Conservation (phyloP, 768 basidiomycete species). For the Boletus patriciae region DNA sequence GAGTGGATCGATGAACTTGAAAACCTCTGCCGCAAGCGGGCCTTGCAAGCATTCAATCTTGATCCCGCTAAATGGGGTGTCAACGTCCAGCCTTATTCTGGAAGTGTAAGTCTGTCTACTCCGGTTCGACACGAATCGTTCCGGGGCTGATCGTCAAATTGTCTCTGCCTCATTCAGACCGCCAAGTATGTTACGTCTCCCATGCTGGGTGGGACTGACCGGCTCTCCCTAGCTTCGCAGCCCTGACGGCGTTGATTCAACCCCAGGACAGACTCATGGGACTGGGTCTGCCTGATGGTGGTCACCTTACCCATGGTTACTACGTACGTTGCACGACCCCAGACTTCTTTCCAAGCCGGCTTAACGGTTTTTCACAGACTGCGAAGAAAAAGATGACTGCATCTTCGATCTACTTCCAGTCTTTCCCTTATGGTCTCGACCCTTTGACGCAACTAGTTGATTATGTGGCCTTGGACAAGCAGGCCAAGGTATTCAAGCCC, state of each 20-base stretch:
- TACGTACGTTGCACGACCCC: slow-evolving; percentile 55
- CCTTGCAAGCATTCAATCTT: slow-evolving; percentile 93
- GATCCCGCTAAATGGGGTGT: slow-evolving; percentile 94
- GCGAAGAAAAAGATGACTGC: slow-evolving; percentile 99
- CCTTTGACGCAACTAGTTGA: slow-evolving; percentile 86
- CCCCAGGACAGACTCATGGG: slow-evolving; percentile 99
- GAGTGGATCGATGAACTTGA: slow-evolving; percentile 98
- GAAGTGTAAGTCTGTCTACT: slow-evolving; percentile 58
- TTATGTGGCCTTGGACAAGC: slow-evolving; percentile 74
- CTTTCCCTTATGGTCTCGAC: slow-evolving; percentile 87
- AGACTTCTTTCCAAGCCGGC: neutral
- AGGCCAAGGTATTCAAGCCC: slow-evolving; percentile 95
- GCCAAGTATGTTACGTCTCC: slow-evolving; percentile 65
- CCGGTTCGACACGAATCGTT: neutral
- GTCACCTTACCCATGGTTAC: slow-evolving; percentile 96
- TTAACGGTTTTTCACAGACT: slow-evolving; percentile 49
- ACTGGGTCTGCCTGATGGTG: slow-evolving; percentile 96
- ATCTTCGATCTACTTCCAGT: slow-evolving; percentile 99
- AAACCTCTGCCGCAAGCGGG: slow-evolving; percentile 90
- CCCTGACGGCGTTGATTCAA: slow-evolving; percentile 92
- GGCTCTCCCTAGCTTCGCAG: slow-evolving; percentile 72
- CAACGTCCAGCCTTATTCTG: slow-evolving; percentile 98
- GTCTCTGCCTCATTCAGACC: slow-evolving; percentile 48
- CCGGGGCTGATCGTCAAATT: slow-evolving; percentile 15
- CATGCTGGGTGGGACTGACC: slow-evolving; percentile 13